Evolutionary conservation across 257 asterid genomes (phyloP), one percentile per base, ranked within the genome.

Genomic region (Ehretia macrophylla): DNA sequence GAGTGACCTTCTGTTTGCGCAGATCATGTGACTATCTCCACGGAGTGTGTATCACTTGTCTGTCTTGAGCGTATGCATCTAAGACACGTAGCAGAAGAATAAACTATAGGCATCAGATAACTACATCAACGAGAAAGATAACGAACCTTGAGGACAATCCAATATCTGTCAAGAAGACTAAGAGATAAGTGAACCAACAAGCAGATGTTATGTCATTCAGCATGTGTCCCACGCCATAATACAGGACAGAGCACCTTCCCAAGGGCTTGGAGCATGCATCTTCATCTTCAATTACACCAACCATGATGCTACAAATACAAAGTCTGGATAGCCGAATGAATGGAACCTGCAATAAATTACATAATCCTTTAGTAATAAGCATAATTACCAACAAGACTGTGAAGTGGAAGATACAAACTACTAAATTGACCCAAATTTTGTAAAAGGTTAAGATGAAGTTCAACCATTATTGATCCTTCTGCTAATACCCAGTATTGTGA

Each of bases 141-240:
- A 51, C 78, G 18, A 74, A 90, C 98, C 98, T 88, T 53, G 96
- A 86, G 40, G 94, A 78, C 60, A 91, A 70, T 39, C 98, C 96
- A 32, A 91, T 85, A 55, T 88, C 94, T 4, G 89, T 88, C 81
- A 91, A 66, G 75, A 91, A 91, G 51, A 91, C 88, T 55, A 91
- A 68, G 76, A 91, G 95, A 78, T 91, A 91, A 8, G 96, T 85
- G 68, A 91, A 91, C 98, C 98, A 91, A 66, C 98, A 87, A 17
- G 96, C 92, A 14, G 96, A 82, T 59, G 98, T 91, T 68, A 91
- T 81, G 78, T 91, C 98, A 67, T 91, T 91, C 57, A 91, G 77
- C 95, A 91, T 87, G 62, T 88, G 98, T 8, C 98, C 98, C 52
- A 87, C 85, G 35, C 96, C 98, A 46, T 88, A 91, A 62, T 79